These are phyloP conservation scores for Plasmopara muralis DNA, from an alignment of 352 stramenopile species.

Conservation along the genomic window DNA sequence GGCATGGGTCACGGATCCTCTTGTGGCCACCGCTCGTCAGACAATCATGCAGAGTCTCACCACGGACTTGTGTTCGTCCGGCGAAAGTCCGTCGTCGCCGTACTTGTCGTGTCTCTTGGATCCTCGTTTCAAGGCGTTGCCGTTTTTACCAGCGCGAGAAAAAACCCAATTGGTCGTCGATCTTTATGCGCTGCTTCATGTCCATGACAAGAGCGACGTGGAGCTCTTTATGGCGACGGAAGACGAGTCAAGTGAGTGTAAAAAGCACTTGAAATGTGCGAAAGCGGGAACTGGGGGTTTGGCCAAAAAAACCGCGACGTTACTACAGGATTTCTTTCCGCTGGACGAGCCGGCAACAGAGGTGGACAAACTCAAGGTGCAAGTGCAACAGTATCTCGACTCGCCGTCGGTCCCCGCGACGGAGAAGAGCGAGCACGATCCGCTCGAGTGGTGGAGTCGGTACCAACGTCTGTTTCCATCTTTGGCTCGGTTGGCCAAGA, in stretches of 20 bases:
- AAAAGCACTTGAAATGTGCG: no score
- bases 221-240: not conserved
- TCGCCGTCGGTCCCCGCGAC: constrained; percentile 56
- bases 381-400: constrained; percentile 69
- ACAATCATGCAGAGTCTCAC: constrained; percentile 46
- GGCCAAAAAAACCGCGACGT: constrained; percentile 18
- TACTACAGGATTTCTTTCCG: constrained; percentile 61
- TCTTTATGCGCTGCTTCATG: constrained; percentile 44
- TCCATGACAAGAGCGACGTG: constrained; percentile 30
- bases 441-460: constrained; percentile 77
- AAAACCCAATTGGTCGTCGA: constrained; percentile 48
- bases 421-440: constrained; percentile 66
- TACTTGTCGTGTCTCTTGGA: constrained; percentile 68
- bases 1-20: constrained; percentile 54
- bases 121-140: constrained; percentile 66
- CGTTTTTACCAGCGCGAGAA: constrained; percentile 50
- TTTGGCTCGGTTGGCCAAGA: constrained; percentile 61
- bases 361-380: constrained; percentile 48
- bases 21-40: constrained; percentile 56
- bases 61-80: constrained; percentile 47
- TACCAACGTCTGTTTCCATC: constrained; percentile 64
- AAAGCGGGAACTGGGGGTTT: not conserved
- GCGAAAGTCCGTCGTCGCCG: constrained; percentile 39
- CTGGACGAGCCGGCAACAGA: constrained; percentile 47
- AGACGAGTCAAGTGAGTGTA: no score